Evolutionary conservation across 768 basidiomycete genomes (phyloP).

Genomic region (Leccinum ochraceum): DNA sequence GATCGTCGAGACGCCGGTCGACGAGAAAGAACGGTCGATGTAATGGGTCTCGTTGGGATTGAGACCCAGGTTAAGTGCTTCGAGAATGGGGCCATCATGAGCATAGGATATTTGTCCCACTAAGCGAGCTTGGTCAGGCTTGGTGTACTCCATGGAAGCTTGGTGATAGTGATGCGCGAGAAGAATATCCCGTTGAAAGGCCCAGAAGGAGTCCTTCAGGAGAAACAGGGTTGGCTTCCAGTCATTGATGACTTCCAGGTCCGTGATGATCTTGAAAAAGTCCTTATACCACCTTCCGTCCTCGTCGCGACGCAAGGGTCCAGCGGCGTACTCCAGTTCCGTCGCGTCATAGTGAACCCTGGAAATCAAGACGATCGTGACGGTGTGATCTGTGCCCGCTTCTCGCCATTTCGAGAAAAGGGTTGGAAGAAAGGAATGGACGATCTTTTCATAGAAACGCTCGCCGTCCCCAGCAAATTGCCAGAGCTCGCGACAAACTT

Average conservation of each 20-base stretch:
- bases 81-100: constrained; percentile 93
- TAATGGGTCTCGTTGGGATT: constrained; percentile 95
- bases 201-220: constrained; percentile 88
- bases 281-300: constrained; percentile 88
- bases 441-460: constrained; percentile 95
- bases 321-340: constrained; percentile 81
- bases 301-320: constrained; percentile 76
- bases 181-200: constrained; percentile 89
- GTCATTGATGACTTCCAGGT: constrained; percentile 83
- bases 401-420: constrained; percentile 85
- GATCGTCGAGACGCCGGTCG: constrained; percentile 83
- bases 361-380: constrained; percentile 93
- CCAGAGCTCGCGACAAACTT: constrained; percentile 95
- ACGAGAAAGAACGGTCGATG: constrained; percentile 88
- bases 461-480: constrained; percentile 97
- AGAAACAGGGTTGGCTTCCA: constrained; percentile 86
- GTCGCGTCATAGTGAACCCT: constrained; percentile 85
- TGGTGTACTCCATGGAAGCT: constrained; percentile 50
- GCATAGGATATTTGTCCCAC: constrained; percentile 82
- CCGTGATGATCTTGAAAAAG: constrained; percentile 94
- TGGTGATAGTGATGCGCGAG: constrained; percentile 88
- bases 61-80: constrained; percentile 89
- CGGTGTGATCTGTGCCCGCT: constrained; percentile 85
- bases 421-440: constrained; percentile 92
- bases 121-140: constrained; percentile 56